A percentile compares a stretch with the other conserved stretches of the same genome.
Evolutionary conservation across 371 early-diverging fungal genomes (phyloP).

Genomic region (Circinella minor): DNA sequence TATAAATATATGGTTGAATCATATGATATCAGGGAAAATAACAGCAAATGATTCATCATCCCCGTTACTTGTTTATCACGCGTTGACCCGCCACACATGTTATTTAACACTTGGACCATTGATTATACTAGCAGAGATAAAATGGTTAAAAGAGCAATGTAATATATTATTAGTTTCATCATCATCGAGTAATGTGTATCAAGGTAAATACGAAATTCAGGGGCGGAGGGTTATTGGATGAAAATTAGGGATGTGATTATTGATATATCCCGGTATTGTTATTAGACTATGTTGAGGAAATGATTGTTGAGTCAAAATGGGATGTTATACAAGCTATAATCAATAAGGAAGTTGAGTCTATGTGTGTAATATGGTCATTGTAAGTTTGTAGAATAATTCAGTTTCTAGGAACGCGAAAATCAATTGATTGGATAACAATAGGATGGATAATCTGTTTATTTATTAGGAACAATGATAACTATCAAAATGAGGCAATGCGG

Average conservation of each 20-base stretch:
- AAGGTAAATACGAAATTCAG: neutral
- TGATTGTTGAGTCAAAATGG: neutral
- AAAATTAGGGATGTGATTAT: no score
- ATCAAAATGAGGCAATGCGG: neutral
- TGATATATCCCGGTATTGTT: no score
- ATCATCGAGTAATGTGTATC: neutral
- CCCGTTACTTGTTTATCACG: neutral
- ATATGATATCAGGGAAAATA: neutral
- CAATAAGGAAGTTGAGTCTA: neutral
- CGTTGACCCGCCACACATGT: slow-evolving; percentile 3
- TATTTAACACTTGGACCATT: neutral
- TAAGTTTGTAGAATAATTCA: neutral
- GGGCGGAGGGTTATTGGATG: neutral
- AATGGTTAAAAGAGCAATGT: slow-evolving; percentile 1
- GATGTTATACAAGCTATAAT: neutral
- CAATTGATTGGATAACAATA: no score
- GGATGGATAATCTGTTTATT: neutral
- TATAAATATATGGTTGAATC: neutral
- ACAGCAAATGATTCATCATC: neutral
- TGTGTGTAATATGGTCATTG: neutral
- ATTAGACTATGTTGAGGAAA: slow-evolving; percentile 1
- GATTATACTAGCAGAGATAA: neutral
- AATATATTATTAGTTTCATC: neutral
- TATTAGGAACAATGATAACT: neutral
- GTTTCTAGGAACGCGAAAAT: no score